Evolutionary conservation across 768 basidiomycete species (phyloP), one percentile per base, ranked within the genome.

Genomic region (Xanthoconium purpureum): DNA sequence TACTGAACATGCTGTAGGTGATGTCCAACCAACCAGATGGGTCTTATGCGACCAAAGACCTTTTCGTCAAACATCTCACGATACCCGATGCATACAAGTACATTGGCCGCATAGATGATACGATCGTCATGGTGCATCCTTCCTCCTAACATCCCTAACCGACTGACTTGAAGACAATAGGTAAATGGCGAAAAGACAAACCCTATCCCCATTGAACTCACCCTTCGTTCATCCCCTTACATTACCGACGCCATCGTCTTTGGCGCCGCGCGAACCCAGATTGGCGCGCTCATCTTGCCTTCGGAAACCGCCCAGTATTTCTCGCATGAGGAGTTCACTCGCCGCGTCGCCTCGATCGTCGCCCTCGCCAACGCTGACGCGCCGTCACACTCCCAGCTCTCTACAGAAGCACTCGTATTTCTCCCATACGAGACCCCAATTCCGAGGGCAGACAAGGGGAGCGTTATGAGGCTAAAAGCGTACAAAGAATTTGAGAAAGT

Each of bases 91-190:
- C 69, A 32, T 81, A 74, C 72, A 81, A 78, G 60, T 80, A 78
- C 49, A 71, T 80, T n/a, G 82, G 83, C 2, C 69, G 83, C 28
- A 66, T 81, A 44, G 83, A 84, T 58, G 83, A 85, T 52, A 83
- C 80, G 0, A 71, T 84, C 11, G 76, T 79, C 1, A 69, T 69
- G 67, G 69, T 69, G 55, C 20, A 24, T 24, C 6, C 10, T 12
- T 17, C 13, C 14, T 38, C 6, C 13, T 38, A 38, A 14, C 37
- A 12, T 15, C 37, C 37, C 15, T 13, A 13, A 13, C 37, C 15
- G 24, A 24, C 24, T 15, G 14, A 38, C 15, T 15, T 13, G 59
- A 73, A 2, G 15, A 66, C 12, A 73, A 11, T n/a, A 68, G 67
- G 61, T 70, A 2, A 68, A 68, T 12, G 80, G 83, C 8, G 82